Evolutionary conservation across 1,139 yeast species (phyloP), one percentile per base, ranked within the genome.

Genomic region (Geotrichum reessii): DNA sequence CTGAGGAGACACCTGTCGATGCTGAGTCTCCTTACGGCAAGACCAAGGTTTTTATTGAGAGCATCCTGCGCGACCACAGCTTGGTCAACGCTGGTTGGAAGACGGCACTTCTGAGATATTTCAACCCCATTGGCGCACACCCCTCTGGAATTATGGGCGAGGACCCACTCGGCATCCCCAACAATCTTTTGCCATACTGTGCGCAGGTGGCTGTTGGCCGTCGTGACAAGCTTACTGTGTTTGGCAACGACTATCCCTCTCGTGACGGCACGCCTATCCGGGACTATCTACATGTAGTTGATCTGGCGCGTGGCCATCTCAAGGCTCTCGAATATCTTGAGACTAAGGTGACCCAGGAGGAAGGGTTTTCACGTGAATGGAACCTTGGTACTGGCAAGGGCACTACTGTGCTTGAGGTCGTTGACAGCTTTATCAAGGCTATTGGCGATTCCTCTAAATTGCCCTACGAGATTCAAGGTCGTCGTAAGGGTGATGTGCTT

Each of bases 81-180:
- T 64, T 73, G 5, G 77, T 84, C 55, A 81, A 80, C 59, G 68
- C 74, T 5, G 67, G 69, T 9, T 83, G 88, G 86, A 77, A 79
- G 60, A 79, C 84, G 46, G 95, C 91, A 1, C 78, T 86, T 56
- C 76, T 87, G 67, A 78, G 95, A 61, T 87, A 87, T 72, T 87
- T 86, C 75, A 87, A 87, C 69, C 95, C 95, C 47, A 86, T 87
- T 67, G 95, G 95, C 40, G 93, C 95, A 14, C 95, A 87, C 69
- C 89, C 92, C 3, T 83, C 90, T 1, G 95, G 95, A 7, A 73
- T 83, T 46, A 77, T 87, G 65, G 95, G 95, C 49, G 95, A 87
- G 69, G 92, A 87, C 69, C 93, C 95, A 2, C 75, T 83, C 61
- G 92, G 92, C 28, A 79, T 83, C 56, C 93, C 93, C 59, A 87